phyloP scores from a whole-genome alignment of 2,329 filamentous ascomycete genomes.

The Exophiala aquamarina region DNA sequence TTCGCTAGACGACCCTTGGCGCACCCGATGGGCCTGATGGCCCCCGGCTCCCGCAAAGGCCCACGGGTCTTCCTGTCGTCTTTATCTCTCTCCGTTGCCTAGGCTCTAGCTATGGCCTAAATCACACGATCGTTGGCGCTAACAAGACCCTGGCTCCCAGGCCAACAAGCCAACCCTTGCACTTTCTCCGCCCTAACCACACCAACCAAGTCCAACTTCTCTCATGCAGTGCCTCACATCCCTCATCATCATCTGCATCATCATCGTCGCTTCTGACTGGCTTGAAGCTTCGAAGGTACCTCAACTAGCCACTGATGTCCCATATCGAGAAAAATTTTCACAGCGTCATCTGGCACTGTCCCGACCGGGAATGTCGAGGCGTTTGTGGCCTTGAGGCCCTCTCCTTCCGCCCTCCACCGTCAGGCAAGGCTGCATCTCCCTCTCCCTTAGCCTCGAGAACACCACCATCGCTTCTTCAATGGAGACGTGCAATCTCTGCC shows the following conservation, averaged over 20 bases:
- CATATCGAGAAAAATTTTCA: constrained; percentile 26
- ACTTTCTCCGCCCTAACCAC: no score
- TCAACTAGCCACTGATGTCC: no score
- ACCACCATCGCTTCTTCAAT: constrained; percentile 12
- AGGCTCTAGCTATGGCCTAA: no score
- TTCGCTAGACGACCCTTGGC: no score
- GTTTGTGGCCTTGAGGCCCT: constrained; percentile 9
- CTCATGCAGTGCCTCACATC: neutral
- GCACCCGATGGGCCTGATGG: no score
- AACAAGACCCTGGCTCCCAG: no score
- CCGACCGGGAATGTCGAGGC: constrained; percentile 19
- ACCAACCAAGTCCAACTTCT: no score
- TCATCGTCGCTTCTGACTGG: neutral
- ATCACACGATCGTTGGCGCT: no score
- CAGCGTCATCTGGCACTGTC: constrained; percentile 19
- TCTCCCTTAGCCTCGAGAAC: constrained; percentile 17
- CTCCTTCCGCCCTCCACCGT: neutral
- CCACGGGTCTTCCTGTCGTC: no score
- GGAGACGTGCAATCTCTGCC: constrained; percentile 22
- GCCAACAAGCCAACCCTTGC: no score
- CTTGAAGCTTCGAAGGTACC: constrained; percentile 7
- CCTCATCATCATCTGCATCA: neutral
- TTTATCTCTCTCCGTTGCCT: no score
- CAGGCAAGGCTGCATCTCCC: constrained; percentile 24
- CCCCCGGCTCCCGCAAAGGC: no score